Evolutionary conservation across 768 basidiomycete species (phyloP).

Genomic region (Lentinula raphanica): DNA sequence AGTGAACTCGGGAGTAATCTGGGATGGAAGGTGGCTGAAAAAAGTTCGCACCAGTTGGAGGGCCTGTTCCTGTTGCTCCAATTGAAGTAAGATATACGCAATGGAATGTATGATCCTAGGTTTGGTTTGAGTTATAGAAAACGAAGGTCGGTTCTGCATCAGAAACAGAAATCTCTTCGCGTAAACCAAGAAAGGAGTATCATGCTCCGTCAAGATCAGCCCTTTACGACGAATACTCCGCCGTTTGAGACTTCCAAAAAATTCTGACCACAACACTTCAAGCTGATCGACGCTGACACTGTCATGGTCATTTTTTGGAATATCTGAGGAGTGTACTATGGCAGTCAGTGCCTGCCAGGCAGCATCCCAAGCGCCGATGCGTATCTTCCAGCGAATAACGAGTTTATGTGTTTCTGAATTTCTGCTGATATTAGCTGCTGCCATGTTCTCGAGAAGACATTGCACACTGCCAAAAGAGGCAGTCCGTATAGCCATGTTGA

Average conservation of each 20-base stretch:
- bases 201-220: neutral
- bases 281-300: constrained; percentile 24
- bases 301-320: neutral
- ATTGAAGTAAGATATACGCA: constrained; percentile 41
- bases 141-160: constrained; percentile 35
- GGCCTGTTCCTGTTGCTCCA: constrained; percentile 34
- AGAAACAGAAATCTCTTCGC: constrained; percentile 30
- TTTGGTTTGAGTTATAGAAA: constrained; percentile 28
- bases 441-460: constrained; percentile 45
- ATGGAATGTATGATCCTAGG: constrained; percentile 41
- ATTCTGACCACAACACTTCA: constrained; percentile 56
- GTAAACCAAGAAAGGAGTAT: constrained; percentile 9
- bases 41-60: constrained; percentile 42
- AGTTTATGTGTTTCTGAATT: constrained; percentile 56
- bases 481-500: constrained; percentile 45
- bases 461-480: constrained; percentile 41
- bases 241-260: constrained; percentile 42
- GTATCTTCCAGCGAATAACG: constrained; percentile 51
- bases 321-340: neutral
- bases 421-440: constrained; percentile 29
- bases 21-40: constrained; percentile 42
- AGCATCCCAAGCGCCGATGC: constrained; percentile 48
- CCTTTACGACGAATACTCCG: constrained; percentile 20
- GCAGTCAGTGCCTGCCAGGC: constrained; percentile 39
- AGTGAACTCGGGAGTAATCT: constrained; percentile 29